phyloP scores from a whole-genome alignment of 2,329 filamentous ascomycete species.

The Calonectria pauciramosa region DNA sequence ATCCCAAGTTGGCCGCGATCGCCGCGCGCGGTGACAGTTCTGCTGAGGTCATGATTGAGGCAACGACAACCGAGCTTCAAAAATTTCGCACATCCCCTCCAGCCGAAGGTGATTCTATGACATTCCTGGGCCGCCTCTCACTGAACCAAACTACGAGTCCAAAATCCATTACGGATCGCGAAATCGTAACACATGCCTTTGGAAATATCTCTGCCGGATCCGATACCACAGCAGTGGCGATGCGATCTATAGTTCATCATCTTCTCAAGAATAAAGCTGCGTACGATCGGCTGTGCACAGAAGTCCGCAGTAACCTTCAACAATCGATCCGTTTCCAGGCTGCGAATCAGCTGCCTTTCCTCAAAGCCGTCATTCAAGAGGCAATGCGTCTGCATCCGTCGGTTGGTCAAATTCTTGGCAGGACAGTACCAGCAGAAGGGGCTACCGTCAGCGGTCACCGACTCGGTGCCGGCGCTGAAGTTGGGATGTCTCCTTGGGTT shows the following conservation, averaged over 20 bases:
- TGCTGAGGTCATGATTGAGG: background rate
- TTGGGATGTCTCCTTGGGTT: slow-evolving; percentile 20
- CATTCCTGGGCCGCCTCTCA: slow-evolving; percentile 9
- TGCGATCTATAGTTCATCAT: slow-evolving; percentile 6
- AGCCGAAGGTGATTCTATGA: slow-evolving; percentile 12
- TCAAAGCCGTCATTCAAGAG: slow-evolving; percentile 19
- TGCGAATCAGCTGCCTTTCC: background rate
- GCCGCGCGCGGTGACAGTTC: slow-evolving; percentile 7
- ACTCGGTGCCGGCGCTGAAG: slow-evolving; percentile 1
- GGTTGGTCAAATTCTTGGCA: slow-evolving; percentile 12
- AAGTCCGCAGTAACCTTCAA: background rate
- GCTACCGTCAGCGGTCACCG: background rate
- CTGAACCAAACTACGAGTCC: slow-evolving; percentile 8
- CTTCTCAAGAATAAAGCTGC: background rate
- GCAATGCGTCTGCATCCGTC: slow-evolving; percentile 23
- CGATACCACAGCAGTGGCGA: slow-evolving; percentile 16
- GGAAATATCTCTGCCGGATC: slow-evolving; percentile 15
- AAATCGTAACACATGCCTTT: slow-evolving; percentile 18
- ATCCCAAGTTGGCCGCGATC: slow-evolving; percentile 4
- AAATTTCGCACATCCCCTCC: slow-evolving; percentile 7
- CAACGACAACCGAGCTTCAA: background rate
- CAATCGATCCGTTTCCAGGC: slow-evolving; percentile 2
- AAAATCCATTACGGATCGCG: slow-evolving; percentile 11
- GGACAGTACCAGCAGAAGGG: slow-evolving; percentile 1
- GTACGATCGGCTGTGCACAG: background rate